These are phyloP conservation scores for Linum tenue DNA, from an alignment of 345 rosid genomes.

Conservation along the genomic window DNA sequence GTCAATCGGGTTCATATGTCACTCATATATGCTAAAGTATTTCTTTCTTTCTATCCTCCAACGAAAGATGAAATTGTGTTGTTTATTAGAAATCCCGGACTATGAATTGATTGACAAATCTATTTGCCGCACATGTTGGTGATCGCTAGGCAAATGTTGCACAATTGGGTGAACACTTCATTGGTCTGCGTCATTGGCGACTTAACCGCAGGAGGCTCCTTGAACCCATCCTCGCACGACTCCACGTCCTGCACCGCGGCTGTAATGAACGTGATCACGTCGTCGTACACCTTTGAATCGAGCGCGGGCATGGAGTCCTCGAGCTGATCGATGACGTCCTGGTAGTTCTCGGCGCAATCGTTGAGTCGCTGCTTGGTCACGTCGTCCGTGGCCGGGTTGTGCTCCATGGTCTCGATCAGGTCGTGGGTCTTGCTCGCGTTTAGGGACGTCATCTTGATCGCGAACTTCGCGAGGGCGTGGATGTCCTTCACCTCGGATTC, in stretches of 20 bases:
- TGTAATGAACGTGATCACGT: constrained; percentile 15
- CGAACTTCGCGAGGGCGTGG: constrained; percentile 8
- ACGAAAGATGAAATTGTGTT: no score
- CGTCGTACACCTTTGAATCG: constrained; percentile 3
- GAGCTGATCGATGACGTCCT: constrained; percentile 15
- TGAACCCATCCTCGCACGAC: constrained; percentile 23
- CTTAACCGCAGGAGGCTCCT: neutral
- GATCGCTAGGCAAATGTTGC: constrained; percentile 16
- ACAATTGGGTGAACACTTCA: constrained; percentile 8
- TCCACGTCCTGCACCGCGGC: constrained; percentile 22
- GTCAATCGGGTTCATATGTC: no score
- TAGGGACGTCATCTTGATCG: neutral
- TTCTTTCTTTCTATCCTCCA: neutral
- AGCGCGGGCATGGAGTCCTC: constrained; percentile 16
- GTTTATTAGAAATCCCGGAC: no score
- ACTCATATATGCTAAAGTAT: no score
- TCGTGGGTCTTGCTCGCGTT: neutral
- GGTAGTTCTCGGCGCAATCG: constrained; percentile 18
- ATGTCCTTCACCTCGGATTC: neutral
- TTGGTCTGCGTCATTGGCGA: constrained; percentile 18
- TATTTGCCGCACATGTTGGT: constrained; percentile 5
- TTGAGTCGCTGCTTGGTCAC: constrained; percentile 11
- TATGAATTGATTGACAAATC: neutral
- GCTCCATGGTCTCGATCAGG: neutral
- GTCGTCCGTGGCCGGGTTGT: neutral